Conservation (phyloP, 306 rosid genomes). For the Quercus bicolor region DNA sequence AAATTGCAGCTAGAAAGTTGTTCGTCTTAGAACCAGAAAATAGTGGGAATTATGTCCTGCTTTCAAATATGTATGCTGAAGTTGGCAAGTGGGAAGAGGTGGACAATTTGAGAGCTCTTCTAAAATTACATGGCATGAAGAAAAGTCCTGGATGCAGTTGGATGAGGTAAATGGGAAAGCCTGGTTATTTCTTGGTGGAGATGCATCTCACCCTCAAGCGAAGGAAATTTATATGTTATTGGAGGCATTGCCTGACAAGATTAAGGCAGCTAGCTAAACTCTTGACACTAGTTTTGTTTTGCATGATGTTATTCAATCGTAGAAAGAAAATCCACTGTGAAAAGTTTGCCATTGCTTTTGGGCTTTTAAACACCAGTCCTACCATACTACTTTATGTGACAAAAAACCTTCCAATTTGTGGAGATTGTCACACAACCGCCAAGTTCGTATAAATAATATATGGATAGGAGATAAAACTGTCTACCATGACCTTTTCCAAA, state of each 20-base stretch:
- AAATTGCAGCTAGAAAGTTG: slow-evolving; percentile 1
- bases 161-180: neutral
- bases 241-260: slow-evolving; percentile 9
- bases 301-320: slow-evolving; percentile 13
- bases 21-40: slow-evolving; percentile 4
- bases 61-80: slow-evolving; percentile 17
- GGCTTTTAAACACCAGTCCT: neutral
- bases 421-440: slow-evolving; percentile 2
- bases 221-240: slow-evolving; percentile 5
- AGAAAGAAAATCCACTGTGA: slow-evolving; percentile 2
- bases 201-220: slow-evolving; percentile 4
- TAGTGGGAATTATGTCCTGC: slow-evolving; percentile 8
- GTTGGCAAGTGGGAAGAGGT: slow-evolving; percentile 15
- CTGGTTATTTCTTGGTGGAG: slow-evolving; percentile 9
- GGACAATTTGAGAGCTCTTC: slow-evolving; percentile 2
- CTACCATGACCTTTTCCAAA: too few relatives aligned
- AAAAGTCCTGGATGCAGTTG: slow-evolving; percentile 17
- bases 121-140: slow-evolving; percentile 17
- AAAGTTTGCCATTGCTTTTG: slow-evolving; percentile 7
- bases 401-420: slow-evolving; percentile 9
- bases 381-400: neutral
- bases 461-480: neutral
- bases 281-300: neutral
- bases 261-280: neutral
- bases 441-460: neutral